Base-by-base conservation (phyloP, 2,329 filamentous ascomycete species). In the Phaeosphaeriaceae sp. region DNA sequence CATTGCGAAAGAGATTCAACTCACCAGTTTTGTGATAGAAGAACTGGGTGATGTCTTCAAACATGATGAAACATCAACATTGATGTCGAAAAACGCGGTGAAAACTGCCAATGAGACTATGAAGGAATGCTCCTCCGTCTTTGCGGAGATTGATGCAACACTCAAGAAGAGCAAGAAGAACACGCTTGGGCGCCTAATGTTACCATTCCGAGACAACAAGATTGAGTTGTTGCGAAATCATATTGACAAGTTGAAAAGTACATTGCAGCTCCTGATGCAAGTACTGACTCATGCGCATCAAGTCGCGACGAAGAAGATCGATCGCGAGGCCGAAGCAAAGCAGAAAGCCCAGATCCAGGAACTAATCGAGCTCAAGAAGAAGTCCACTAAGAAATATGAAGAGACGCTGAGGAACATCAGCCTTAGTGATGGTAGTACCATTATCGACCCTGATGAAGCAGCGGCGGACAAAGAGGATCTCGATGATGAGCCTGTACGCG, bases 131-230 rank as follows among this genome's bases (percentile, higher is more conserved):
- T 69, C 63, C 17, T 31, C 46, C 9, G 60, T 75, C 0, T 75
- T 75, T 44, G 51, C 46, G 2, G 69, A 73, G 22, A 61, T 74
- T 25, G 67, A 71, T 31, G 45, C 55, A 2, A 68, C 62, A 0
- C 52, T 75, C 33, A 67, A 68, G 24, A 74, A 71, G 50, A 63
- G 57, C 33, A 74, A 65, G 51, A 70, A 70, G 44, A 69, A 63
- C 17, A 68, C 60, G 2, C 47, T 72, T 17, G 65, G 69, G 6
- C 59, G 65, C n/a, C 52, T 72, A 3, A 69, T 66, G 56, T 41
- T 72, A 11, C 71, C 72, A 1, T 75, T 75, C 42, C 61, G 68
- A n/a, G 71, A 75, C n/a, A 60, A 54, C 7, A 74, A 73, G 51
- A 69, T 75, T 9, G 67, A 72, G 42, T 49, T 74, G 6, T 48